Evolutionary conservation across 2,329 filamentous ascomycete species (phyloP).

Genomic region (Talaromyces funiculosus): DNA sequence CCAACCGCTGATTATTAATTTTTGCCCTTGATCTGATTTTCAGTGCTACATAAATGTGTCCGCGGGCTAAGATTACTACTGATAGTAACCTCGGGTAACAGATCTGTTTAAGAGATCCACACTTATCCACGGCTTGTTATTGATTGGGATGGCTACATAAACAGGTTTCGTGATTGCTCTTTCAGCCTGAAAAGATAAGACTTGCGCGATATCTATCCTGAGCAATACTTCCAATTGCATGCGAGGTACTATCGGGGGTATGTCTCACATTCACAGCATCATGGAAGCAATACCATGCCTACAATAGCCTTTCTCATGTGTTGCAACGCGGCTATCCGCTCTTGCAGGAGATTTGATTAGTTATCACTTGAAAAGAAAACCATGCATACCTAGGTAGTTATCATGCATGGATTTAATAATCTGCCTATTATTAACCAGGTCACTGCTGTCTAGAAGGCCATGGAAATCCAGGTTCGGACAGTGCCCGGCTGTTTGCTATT

Average conservation of each 20-base stretch:
- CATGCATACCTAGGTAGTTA: no score
- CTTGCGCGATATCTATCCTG: neutral
- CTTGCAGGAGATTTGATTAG: neutral
- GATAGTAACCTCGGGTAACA: neutral
- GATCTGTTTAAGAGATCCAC: neutral
- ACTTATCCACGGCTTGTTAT: neutral
- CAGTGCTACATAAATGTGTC: neutral
- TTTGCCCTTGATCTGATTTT: neutral
- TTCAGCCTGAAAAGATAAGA: neutral
- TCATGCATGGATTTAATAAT: neutral
- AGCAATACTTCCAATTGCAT: neutral
- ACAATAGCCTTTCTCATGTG: neutral
- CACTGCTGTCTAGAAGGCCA: neutral
- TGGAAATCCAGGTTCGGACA: neutral
- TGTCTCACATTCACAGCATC: neutral
- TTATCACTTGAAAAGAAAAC: neutral
- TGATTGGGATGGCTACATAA: neutral
- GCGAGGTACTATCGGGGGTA: neutral
- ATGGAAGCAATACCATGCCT: neutral
- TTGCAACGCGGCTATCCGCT: neutral
- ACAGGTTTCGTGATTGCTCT: neutral
- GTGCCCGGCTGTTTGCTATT: neutral
- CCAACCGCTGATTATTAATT: neutral
- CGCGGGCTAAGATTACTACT: neutral
- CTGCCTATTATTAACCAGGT: neutral